Evolutionary conservation across 2,329 filamentous ascomycete species (phyloP), one percentile per base, ranked within the genome.

Genomic region (Atkinsonella hypoxylon): DNA sequence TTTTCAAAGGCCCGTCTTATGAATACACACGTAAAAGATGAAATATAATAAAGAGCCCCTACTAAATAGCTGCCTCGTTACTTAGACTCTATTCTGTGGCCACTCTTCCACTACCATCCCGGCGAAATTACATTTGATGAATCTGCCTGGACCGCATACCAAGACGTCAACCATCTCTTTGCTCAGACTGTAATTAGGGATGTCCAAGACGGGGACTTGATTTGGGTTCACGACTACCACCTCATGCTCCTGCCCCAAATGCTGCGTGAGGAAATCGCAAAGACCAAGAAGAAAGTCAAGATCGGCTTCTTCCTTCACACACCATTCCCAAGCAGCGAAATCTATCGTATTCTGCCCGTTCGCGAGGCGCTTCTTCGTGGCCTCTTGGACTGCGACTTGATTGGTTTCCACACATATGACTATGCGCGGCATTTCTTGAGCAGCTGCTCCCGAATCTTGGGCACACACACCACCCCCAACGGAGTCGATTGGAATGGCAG

Each of bases 141-240:
- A 70, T 85, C 84, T 41, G 87, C 89, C 4, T 98, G 93, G 93
- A 78, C 83, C 22, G 91, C 89, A 48, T 97, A 97, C 73, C 83
- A 83, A 61, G 87, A 95, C 64, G 91, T 94, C 57, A 98, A 97
- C 70, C 81, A 85, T 45, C 77, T 95, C 8, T 98, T 97, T 62
- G 91, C 93, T 53, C 84, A 91, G 70, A 83, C 86, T 13, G 85
- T 98, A 57, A 82, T 86, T 51, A 83, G 85, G 59, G 87, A 95
- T 60, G 87, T 96, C 11, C 80, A 90, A 66, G 91, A 97, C 65
- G 90, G 89, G 51, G 93, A 98, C 68, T 72, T 96, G 61, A 85
- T 98, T 61, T 98, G 93, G 93, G 88, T 98, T 6, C 93, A 98
- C 67, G 93, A 98, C 69, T 98, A 97, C 71, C 93, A 98, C 68